Base-by-base conservation (phyloP, 345 rosid species). In the Euphorbia peplus region DNA sequence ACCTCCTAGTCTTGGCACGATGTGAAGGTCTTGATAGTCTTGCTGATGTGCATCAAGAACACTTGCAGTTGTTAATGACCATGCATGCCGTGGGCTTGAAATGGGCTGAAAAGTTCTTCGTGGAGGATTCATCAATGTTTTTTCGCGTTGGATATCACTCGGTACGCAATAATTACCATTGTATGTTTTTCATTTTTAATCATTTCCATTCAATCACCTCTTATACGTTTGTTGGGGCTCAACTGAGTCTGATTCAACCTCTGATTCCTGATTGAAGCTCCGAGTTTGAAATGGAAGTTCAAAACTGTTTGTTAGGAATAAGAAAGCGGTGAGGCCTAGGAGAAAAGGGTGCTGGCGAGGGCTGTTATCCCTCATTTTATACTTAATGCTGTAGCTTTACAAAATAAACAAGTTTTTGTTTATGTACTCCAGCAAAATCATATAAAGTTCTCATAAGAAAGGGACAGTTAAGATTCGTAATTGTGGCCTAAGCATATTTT, bases 71-170 rank as follows among this genome's bases (percentile, higher is more conserved):
- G 60, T 63, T 95, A 42, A 64, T 60, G 74, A 75, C 71, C 44
- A 84, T 95, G 96, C 90, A 95, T 73, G 44, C 75, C 32, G 85
- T 82, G 58, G 98, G 99, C 63, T 62, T 88, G 83, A 86, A 85
- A 75, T 95, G 95, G 88, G 85, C 85, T 4, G 63, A 85, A 80
- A 85, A 74, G 73, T 87, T 87, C 80, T 78, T 85, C 72, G 72
- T 70, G 42, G 97, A 91, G 72, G 93, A 91, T 75, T 73, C 86
- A 0, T 84, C 96, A 42, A 74, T 86, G 71, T 72, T 81, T 75
- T 91, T 95, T 80, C 93, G 97, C 70, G 92, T 95, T 50, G 99
- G 99, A 55, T 95, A 89, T 77, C 99, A 95, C 81, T 91, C 83
- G 75, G 99, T 95, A 82, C 67, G 81, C 52, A 44, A 3, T 47